Evolutionary conservation across 2,329 filamentous ascomycete species (phyloP), one percentile per base, ranked within the genome.

Genomic region (Seiridium unicorne): DNA sequence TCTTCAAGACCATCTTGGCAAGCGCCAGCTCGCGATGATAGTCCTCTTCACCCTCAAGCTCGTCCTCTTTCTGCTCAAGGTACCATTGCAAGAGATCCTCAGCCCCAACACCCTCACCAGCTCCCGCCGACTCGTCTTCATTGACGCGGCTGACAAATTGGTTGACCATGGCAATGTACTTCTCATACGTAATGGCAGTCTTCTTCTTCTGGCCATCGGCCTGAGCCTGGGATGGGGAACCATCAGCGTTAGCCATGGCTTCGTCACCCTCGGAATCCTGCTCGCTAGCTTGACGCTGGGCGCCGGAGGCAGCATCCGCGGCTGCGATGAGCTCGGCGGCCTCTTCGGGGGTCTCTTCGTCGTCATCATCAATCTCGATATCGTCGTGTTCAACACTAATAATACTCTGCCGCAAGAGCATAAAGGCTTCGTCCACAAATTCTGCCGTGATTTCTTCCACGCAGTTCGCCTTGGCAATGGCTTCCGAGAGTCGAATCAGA

Each of bases 381-480:
- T 99, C 95, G 68, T 99, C 95, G 71, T 98, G 95, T 76, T 99
- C 95, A 34, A 99, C 95, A 1, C 91, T 95, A 69, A 99, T 97
- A 73, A 99, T 99, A 74, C 91, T 95, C 76, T 97, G 93, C 47
- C 93, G 84, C 10, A 99, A 85, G 8, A 99, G 84, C 68, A 95
- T 92, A 75, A 90, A 98, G 0, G 94, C 95, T 76, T 99, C 95
- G 46, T 90, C 84, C 13, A 99, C 95, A 76, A 98, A 96, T 0
- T 86, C 85, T 1, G 90, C 84, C 0, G 88, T 88, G 62, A 99
- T 90, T 64, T 97, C 93, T 68, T 94, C 91, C 11, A 97, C 92
- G 72, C 95, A 99, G 73, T 97, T 98, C 61, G 93, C 92, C 77
- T 98, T 98, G 61, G 95, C 95, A 66, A 99, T 97, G n/a, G 95